Base-by-base conservation (phyloP, 306 rosid genomes). In the Sphenostylis stenocarpa region DNA sequence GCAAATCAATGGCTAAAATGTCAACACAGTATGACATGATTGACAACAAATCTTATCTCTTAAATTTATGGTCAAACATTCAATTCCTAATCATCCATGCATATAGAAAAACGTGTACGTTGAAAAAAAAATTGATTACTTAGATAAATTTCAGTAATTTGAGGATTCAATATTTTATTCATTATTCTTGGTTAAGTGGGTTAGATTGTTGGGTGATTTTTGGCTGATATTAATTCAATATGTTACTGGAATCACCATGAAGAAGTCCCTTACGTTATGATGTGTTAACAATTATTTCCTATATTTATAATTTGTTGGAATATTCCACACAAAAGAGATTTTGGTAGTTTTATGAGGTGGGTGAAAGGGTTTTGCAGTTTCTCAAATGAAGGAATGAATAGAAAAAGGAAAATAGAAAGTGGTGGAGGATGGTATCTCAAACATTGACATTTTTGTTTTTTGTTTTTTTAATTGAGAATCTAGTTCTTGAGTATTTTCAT, bases 361-460 rank as follows among this genome's bases (percentile, higher is more conserved):
- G 34, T 70, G 60, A 77, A 43, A 55, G 63, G 17, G 44, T 63
- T 51, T 73, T 55, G 33, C 34, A 65, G 21, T 31, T 64, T 65
- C 61, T 65, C 6, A 12, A 45, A 10, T 11, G 1, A 41, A 34
- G 17, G 26, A 53, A 52, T 19, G 73, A 39, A 39, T 29, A 8
- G 14, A 5, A 51, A 44, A 47, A 43, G 19, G 38, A 34, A 58
- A 15, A 66, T 8, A 36, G 47, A 21, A 81, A 26, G 67, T 1
- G 53, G 24, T 68, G 12, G 51, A n/a, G 2, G 39, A 23, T 15
- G 36, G 57, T 75, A 41, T 45, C 21, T 53, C 48, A 31, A 51
- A 51, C 36, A 70, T 16, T 62, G 81, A 52, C 70, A 52, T 67
- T 60, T 78, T 53, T 57, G 31, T 76, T 39, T 61, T 55, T 29